Conservation (phyloP, 306 rosid genomes). For the Begonia fuchsioides region DNA sequence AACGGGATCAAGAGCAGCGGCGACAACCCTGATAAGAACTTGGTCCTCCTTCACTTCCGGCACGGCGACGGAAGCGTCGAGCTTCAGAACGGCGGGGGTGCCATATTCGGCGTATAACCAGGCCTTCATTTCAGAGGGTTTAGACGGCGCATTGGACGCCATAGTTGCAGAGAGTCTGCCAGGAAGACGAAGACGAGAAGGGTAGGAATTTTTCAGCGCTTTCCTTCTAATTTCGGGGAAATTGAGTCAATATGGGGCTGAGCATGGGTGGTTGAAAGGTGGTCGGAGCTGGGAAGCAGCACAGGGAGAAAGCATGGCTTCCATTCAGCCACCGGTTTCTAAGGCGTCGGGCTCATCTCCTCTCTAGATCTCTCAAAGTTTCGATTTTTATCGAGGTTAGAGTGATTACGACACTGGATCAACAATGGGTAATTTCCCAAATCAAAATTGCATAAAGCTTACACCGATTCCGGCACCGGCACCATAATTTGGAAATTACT, state of each 20-base stretch:
- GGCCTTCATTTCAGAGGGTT: conserved; percentile 72
- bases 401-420: too few species aligned
- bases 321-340: conserved; percentile 20
- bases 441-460: too few species aligned
- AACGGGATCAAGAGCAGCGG: conserved; percentile 91
- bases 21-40: conserved; percentile 54
- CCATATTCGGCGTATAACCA: conserved; percentile 89
- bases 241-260: conserved; percentile 13
- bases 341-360: conserved; percentile 25
- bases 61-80: conserved; percentile 40
- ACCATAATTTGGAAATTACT: too few species aligned
- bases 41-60: conserved; percentile 74
- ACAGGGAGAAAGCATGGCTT: conserved; percentile 25
- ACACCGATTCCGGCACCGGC: too few species aligned
- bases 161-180: conserved; percentile 29
- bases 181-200: conserved; percentile 4
- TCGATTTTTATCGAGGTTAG: too few species aligned
- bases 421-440: too few species aligned
- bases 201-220: conserved; percentile 3
- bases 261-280: conserved; percentile 2
- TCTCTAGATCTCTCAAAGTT: neutral
- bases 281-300: conserved; percentile 28
- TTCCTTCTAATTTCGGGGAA: conserved; percentile 13
- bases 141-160: conserved; percentile 24
- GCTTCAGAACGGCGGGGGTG: conserved; percentile 56